These are phyloP conservation scores for Mycena citricolor DNA, from an alignment of 1,284 basidiomycete genomes.

Conservation along the genomic window DNA sequence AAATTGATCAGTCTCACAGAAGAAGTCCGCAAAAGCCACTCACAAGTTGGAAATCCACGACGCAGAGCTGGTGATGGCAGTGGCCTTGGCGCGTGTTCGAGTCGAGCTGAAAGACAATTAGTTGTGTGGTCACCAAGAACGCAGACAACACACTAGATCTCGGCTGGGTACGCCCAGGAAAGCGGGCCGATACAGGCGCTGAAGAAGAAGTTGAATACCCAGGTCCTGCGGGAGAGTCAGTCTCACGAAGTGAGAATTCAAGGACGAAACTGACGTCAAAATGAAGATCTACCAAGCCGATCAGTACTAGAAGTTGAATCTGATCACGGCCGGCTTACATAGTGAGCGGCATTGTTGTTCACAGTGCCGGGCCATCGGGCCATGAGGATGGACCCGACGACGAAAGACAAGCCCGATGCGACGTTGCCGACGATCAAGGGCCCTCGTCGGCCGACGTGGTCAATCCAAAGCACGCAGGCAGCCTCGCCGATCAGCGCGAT, in stretches of 20 bases:
- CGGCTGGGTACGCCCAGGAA: slow-evolving; percentile 48
- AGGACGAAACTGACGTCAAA: not conserved
- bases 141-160: slow-evolving; percentile 34
- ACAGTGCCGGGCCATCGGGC: slow-evolving; percentile 48
- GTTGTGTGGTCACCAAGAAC: not conserved
- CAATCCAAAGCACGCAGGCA: slow-evolving; percentile 57
- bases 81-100: slow-evolving; percentile 59
- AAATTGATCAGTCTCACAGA: not conserved
- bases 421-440: slow-evolving; percentile 58
- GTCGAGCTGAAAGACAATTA: slow-evolving; percentile 41
- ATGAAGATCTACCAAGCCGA: slow-evolving; percentile 34
- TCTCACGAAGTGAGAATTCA: not conserved
- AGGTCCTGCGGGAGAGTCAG: slow-evolving; percentile 32
- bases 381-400: slow-evolving; percentile 52
- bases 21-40: slow-evolving; percentile 19
- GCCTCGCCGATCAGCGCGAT: slow-evolving; percentile 59
- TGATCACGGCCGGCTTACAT: slow-evolving; percentile 25
- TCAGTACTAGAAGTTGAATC: slow-evolving; percentile 1
- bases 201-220: slow-evolving; percentile 58
- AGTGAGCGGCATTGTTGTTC: slow-evolving; percentile 41
- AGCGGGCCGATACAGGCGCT: slow-evolving; percentile 52
- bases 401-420: slow-evolving; percentile 46
- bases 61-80: slow-evolving; percentile 53
- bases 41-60: slow-evolving; percentile 54
- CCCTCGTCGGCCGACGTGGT: slow-evolving; percentile 51